Percentiles rank a stretch among this genome's conserved stretches.
Evolutionary conservation across 2,329 filamentous ascomycete species (phyloP).

Genomic region (Berkeleyomyces basicola): DNA sequence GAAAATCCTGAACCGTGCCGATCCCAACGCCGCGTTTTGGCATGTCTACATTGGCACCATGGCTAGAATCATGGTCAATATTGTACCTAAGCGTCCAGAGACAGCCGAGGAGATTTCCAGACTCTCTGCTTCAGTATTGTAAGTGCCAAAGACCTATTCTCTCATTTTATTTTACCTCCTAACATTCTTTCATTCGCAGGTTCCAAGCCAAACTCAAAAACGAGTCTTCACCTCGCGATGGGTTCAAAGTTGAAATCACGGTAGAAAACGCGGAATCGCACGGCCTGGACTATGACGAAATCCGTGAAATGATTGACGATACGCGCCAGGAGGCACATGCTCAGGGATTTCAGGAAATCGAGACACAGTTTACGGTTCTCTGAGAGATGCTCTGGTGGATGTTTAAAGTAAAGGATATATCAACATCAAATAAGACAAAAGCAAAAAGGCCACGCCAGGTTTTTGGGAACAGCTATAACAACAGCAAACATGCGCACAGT

Average conservation of each 20-base stretch:
- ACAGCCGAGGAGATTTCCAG: slow-evolving; percentile 20
- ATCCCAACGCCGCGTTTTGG: slow-evolving; percentile 32
- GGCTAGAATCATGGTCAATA: slow-evolving; percentile 25
- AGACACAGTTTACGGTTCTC: background rate
- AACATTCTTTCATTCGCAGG: background rate
- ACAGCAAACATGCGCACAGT: background rate
- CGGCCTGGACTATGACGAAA: slow-evolving; percentile 21
- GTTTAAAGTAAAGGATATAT: background rate
- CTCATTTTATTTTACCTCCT: background rate
- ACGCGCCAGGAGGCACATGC: background rate
- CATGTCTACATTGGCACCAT: slow-evolving; percentile 35
- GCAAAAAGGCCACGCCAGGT: background rate
- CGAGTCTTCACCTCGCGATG: background rate
- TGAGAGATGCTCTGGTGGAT: background rate
- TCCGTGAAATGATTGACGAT: slow-evolving; percentile 3
- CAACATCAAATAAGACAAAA: background rate
- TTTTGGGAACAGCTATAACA: background rate
- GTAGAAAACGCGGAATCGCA: background rate
- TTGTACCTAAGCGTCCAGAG: slow-evolving; percentile 28
- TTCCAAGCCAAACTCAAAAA: background rate
- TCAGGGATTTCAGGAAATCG: background rate
- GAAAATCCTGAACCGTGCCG: slow-evolving; percentile 24
- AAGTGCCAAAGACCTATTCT: slow-evolving; percentile 16
- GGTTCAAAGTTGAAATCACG: background rate
- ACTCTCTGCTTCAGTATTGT: slow-evolving; percentile 24